Percentiles rank a stretch among this genome's conserved stretches.
Evolutionary conservation across 208 protist species (phyloP).

Genomic region (Trypanosoma platydactyli): DNA sequence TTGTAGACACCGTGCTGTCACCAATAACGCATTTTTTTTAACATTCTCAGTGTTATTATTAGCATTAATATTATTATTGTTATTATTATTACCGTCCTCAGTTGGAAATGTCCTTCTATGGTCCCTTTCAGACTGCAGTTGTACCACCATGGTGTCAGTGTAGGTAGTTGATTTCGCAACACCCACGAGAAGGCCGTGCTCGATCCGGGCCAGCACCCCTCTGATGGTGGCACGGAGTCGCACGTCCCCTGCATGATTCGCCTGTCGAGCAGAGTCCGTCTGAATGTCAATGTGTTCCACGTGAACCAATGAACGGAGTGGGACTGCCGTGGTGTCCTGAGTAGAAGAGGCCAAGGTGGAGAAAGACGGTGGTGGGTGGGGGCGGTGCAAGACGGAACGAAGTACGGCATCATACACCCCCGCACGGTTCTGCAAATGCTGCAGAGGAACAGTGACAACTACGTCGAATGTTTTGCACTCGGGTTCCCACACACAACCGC

Average conservation of each 20-base stretch:
- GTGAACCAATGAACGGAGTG: constrained; percentile 34
- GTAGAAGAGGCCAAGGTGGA: background rate
- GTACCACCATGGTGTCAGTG: constrained; percentile 45
- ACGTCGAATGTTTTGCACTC: constrained; percentile 33
- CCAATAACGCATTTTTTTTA: constrained; percentile 18
- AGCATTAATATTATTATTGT: constrained; percentile 3
- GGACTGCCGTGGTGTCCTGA: background rate
- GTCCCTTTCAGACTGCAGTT: constrained; percentile 9
- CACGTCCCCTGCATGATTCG: constrained; percentile 44
- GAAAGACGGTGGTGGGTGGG: constrained; percentile 28
- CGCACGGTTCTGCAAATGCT: constrained; percentile 37
- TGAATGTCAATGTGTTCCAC: constrained; percentile 40
- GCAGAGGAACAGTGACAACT: constrained; percentile 41
- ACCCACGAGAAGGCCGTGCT: constrained; percentile 54
- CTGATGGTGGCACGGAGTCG: constrained; percentile 42
- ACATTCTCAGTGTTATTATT: background rate
- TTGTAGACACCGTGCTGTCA: constrained; percentile 64
- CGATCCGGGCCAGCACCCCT: constrained; percentile 35
- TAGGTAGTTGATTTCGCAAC: constrained; percentile 39
- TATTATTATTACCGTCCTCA: background rate
- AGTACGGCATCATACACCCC: constrained; percentile 45
- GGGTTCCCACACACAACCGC: constrained; percentile 36
- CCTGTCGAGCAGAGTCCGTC: constrained; percentile 45
- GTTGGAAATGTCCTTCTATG: too few relatives aligned
- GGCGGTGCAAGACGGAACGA: constrained; percentile 48